Conservation (phyloP, 495 filamentous ascomycete genomes). For the Friedmanniomyces simplex region DNA sequence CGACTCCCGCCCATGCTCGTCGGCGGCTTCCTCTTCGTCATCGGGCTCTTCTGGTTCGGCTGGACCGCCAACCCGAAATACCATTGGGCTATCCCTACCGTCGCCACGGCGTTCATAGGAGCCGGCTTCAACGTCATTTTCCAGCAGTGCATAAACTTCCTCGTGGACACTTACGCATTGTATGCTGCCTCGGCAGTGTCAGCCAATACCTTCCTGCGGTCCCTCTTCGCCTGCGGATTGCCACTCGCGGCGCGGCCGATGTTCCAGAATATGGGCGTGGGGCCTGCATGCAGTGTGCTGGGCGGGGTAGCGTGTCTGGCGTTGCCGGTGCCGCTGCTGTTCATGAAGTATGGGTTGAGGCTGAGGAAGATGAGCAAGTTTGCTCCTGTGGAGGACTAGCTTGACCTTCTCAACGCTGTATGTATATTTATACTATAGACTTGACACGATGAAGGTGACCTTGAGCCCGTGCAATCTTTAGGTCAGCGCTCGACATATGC, state of each 20-base stretch:
- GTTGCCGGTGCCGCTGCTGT: constrained; percentile 22
- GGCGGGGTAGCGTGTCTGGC: constrained; percentile 15
- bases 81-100: constrained; percentile 27
- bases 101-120: constrained; percentile 20
- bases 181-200: constrained; percentile 22
- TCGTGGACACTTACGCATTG: constrained; percentile 21
- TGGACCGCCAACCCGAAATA: constrained; percentile 26
- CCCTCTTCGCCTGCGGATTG: constrained; percentile 18
- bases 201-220: constrained; percentile 23
- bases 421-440: neutral
- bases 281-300: constrained; percentile 16
- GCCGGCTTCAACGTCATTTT: constrained; percentile 26
- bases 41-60: constrained; percentile 29
- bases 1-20: constrained; percentile 31
- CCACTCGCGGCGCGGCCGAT: constrained; percentile 21
- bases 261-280: constrained; percentile 21
- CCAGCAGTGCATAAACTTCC: constrained; percentile 24
- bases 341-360: constrained; percentile 22
- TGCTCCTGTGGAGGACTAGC: constrained; percentile 14
- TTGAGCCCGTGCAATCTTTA: too few species aligned
- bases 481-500: too few species aligned
- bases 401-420: neutral
- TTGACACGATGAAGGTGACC: too few species aligned
- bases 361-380: constrained; percentile 24
- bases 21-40: constrained; percentile 24